Evolutionary conservation across 139 green algal species (phyloP), one percentile per base, ranked within the genome.

Genomic region (Auxenochlorella protothecoides): DNA sequence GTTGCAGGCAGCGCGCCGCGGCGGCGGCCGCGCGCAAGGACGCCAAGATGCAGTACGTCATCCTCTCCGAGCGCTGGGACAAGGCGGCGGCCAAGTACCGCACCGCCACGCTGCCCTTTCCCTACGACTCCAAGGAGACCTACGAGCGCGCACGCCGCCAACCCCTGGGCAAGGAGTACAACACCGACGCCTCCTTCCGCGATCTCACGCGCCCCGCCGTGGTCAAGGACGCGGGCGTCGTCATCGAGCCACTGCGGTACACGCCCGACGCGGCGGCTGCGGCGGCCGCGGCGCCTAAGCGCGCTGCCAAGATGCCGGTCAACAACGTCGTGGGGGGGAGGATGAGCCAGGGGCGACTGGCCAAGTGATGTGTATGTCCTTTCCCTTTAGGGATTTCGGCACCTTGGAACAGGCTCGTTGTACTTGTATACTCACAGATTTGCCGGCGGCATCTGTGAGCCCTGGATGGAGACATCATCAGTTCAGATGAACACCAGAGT

Each of bases 61-160:
- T 97, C 3, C 89, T 98, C 3, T 82, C 53, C 16, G 93, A 98
- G 73, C 92, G 90, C 78, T 92, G 79, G 75, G 92, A 98, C 79
- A 93, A 93, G 74, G 93, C 92, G 84, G 81, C 54, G 57, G 62
- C 71, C 56, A 93, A 91, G 72, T 96, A 92, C 76, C 77, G 70
- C 5, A 79, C 84, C 6, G 69, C 79, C 2, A 6, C 60, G 8
- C 82, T 96, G 67, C 92, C 92, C 15, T 96, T 91, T 78, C 90
- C 85, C 57, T 96, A 87, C 72, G 72, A 83, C 53, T 80, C 68
- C 14, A 76, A 73, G 60, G 84, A 86, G 10, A 78, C 75, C 3
- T 96, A 89, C 75, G 88, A 93, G 80, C 75, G 77, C 52, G 82
- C 78, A 14, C 84, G 96, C 61, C 83, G 89, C 13, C 86, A 89